phyloP scores from a whole-genome alignment of 768 basidiomycete genomes.

The Gelatoporia subvermispora region DNA sequence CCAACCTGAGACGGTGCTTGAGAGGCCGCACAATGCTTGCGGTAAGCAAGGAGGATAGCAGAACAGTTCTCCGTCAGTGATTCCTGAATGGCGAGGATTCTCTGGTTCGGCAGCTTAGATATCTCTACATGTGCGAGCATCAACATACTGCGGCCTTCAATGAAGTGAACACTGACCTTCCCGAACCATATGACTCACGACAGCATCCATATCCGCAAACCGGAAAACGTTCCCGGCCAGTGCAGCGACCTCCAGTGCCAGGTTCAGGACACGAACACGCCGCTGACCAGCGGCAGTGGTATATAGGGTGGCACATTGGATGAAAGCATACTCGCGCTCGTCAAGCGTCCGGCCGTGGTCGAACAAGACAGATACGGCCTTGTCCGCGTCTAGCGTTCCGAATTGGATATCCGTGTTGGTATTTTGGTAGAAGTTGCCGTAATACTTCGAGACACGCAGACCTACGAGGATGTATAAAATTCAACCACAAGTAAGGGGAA shows the following conservation, averaged over 20 bases:
- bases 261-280: conserved; percentile 79
- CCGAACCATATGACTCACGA: conserved; percentile 68
- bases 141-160: background rate
- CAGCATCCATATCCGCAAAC: conserved; percentile 85
- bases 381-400: conserved; percentile 77
- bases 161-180: conserved; percentile 50
- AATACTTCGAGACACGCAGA: conserved; percentile 57
- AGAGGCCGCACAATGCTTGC: conserved; percentile 81
- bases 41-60: conserved; percentile 77
- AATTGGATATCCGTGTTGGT: conserved; percentile 72
- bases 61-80: conserved; percentile 82
- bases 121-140: conserved; percentile 49
- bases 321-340: conserved; percentile 64
- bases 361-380: conserved; percentile 69
- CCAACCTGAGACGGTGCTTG: conserved; percentile 73
- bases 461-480: conserved; percentile 32
- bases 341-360: conserved; percentile 68
- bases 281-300: conserved; percentile 75
- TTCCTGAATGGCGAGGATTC: conserved; percentile 75
- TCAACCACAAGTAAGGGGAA: conserved; percentile 3
- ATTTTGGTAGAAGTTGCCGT: conserved; percentile 68
- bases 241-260: conserved; percentile 76
- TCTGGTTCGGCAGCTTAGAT: conserved; percentile 50
- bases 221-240: conserved; percentile 91
- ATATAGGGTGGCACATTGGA: conserved; percentile 88